phyloP scores from a whole-genome alignment of 2,329 filamentous ascomycete species.

The Diaporthe capsici region DNA sequence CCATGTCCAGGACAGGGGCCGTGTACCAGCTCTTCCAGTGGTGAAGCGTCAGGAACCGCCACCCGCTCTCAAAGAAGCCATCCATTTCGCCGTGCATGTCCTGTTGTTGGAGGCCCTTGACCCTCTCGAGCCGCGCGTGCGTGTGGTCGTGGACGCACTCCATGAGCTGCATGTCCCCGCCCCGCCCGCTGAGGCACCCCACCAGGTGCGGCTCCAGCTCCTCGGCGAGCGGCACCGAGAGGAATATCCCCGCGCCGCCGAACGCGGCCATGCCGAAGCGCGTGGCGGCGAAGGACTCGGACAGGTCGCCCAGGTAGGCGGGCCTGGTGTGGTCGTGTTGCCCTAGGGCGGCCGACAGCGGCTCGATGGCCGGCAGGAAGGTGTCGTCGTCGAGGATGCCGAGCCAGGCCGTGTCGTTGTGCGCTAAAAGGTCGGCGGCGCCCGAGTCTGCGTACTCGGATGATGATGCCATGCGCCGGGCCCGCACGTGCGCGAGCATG shows the following conservation, averaged over 20 bases:
- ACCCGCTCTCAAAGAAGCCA: slow-evolving; percentile 72
- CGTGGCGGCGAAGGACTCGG: slow-evolving; percentile 68
- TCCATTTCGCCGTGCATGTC: slow-evolving; percentile 68
- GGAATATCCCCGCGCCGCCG: slow-evolving; percentile 72
- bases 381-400: slow-evolving; percentile 72
- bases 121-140: slow-evolving; percentile 63
- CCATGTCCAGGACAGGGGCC: slow-evolving; percentile 64
- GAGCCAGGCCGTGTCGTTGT: slow-evolving; percentile 62
- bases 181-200: slow-evolving; percentile 61
- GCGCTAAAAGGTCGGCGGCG: slow-evolving; percentile 41
- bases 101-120: slow-evolving; percentile 69
- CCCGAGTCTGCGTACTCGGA: neutral
- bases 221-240: slow-evolving; percentile 66
- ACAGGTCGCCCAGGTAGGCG: slow-evolving; percentile 69
- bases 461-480: slow-evolving; percentile 40
- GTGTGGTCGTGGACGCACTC: slow-evolving; percentile 70
- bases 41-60: slow-evolving; percentile 68
- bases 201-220: slow-evolving; percentile 63
- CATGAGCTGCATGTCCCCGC: slow-evolving; percentile 70
- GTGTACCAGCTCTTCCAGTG: slow-evolving; percentile 75
- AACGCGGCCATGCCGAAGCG: slow-evolving; percentile 71
- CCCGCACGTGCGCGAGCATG: slow-evolving; percentile 53
- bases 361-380: slow-evolving; percentile 67
- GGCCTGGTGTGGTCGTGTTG: slow-evolving; percentile 62
- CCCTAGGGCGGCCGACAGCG: slow-evolving; percentile 59